Base-by-base conservation (phyloP, 345 rosid genomes). In the Salix brachista region DNA sequence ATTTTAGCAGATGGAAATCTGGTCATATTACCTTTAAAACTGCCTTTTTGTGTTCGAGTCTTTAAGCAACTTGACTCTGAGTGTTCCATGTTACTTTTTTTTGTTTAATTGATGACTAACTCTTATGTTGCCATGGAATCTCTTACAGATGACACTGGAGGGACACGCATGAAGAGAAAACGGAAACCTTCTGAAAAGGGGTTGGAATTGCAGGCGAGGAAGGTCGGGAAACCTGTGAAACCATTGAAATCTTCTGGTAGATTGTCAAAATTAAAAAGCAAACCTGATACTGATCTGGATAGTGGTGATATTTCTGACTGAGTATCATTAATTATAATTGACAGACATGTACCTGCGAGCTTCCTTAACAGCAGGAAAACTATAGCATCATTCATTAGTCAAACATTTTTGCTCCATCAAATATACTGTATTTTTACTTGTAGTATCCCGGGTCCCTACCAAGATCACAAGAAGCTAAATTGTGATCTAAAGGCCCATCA, bases 101-200 rank as follows among this genome's bases (percentile, higher is more conserved):
- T 26, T 26, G 25, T 68, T 25, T 25, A 25, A 46, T 1, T 50
- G 12, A 46, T 52, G 19, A 26, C 56, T 73, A 32, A 67, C 62
- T 75, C 26, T 28, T 30, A 42, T 78, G 72, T 71, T 70, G 41
- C 71, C 5, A 30, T 75, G 82, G 77, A 77, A 77, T 78, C 80
- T 72, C 50, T 80, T 67, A 83, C 87, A 81, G 97, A 92, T 82
- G 98, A 94, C 77, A 88, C 87, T 2, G 97, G 97, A 70, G 99
- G 90, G 46, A 86, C 83, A 5, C 87, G 89, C 23, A 61, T 88
- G 72, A 96, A 87, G 86, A 89, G 98, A 73, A 96, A 87, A 70
- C 84, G 98, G 75, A 96, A 76, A 83, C 99, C 98, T 75, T 96
- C 99, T 7, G 97, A 94, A 87, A 96, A 96, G 86, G 98, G 95